Base-by-base conservation (phyloP, 2,329 filamentous ascomycete species). In the Colletotrichum karsti region DNA sequence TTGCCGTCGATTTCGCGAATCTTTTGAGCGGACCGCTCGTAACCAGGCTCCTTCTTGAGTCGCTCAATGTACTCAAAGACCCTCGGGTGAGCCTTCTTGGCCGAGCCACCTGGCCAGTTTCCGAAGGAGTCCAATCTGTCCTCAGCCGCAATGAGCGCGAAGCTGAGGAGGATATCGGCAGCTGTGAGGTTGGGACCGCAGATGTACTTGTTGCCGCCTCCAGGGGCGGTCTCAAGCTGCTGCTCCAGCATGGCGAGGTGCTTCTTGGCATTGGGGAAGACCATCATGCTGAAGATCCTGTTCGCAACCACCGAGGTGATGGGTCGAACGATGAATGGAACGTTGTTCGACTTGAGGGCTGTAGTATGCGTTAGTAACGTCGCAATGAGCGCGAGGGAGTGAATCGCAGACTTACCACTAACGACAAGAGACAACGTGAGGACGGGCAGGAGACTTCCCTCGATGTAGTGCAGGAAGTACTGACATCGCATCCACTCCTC, bases 391-490 rank as follows among this genome's bases (percentile, higher is more conserved):
- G 13, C 12, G 0, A 37, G 18, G 18, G 26, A 6, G 28, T 15
- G 37, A n/a, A 10, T 28, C 12, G 24, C 41, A 2, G 35, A 80
- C 83, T 65, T 76, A 87, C 85, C 77, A 4, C 74, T 75, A 12
- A 92, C 81, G 26, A 97, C 80, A 15, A 96, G 76, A 13, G 84
- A 81, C 69, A 93, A 79, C 1, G 95, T 79, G 70, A 96, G 77
- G 53, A 90, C 82, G 0, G 89, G 87, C 91, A 97, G 96, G 69
- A 98, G 80, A 69, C 88, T 93, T 10, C 95, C 95, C 81, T 98
- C 95, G 5, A 89, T 86, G 78, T 95, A 98, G 77, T 97, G 92
- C 85, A 97, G 88, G 72, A 89, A 89, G 76, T 93, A 93, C 75
- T 86, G 83, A 76, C 85, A 89, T 55, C 88, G 83, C 77, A 89